Conservation (phyloP, 129 eudicot species). For the Flaveria bidentis region DNA sequence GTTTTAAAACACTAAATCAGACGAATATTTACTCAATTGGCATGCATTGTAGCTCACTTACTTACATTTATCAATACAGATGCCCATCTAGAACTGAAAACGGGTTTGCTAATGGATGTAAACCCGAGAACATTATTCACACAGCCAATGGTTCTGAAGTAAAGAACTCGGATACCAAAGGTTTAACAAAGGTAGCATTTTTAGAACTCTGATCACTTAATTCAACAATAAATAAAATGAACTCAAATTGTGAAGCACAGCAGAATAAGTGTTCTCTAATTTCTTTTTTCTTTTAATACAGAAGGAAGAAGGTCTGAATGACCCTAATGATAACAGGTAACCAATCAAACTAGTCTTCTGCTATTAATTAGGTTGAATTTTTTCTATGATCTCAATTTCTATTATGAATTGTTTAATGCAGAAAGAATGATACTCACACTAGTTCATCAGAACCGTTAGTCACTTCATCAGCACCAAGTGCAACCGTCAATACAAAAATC, state of each 20-base stretch:
- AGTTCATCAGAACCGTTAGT: constrained; percentile 41
- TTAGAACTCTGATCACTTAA: background rate
- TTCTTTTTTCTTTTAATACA: constrained; percentile 24
- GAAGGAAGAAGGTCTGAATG: constrained; percentile 34
- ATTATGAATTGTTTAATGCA: constrained; percentile 32
- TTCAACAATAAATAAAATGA: background rate
- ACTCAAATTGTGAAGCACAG: background rate
- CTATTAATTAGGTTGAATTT: constrained; percentile 1
- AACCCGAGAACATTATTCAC: constrained; percentile 23
- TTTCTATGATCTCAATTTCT: background rate
- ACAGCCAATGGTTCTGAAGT: constrained; percentile 17
- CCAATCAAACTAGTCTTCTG: background rate
- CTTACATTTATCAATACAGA: constrained; percentile 38
- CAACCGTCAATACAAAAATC: constrained; percentile 43
- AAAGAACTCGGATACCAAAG: background rate
- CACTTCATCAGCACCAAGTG: constrained; percentile 43
- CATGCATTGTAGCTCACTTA: constrained; percentile 1
- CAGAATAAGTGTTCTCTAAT: constrained; percentile 11
- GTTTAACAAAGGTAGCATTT: constrained; percentile 35
- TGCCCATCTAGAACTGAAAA: constrained; percentile 44
- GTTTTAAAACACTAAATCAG: background rate
- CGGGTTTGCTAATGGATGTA: constrained; percentile 29
- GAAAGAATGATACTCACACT: constrained; percentile 37
- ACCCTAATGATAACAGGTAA: constrained; percentile 45
- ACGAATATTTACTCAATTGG: constrained; percentile 21